phyloP scores from a whole-genome alignment of 2,329 filamentous ascomycete genomes.

The Calcarisporium arbuscula region DNA sequence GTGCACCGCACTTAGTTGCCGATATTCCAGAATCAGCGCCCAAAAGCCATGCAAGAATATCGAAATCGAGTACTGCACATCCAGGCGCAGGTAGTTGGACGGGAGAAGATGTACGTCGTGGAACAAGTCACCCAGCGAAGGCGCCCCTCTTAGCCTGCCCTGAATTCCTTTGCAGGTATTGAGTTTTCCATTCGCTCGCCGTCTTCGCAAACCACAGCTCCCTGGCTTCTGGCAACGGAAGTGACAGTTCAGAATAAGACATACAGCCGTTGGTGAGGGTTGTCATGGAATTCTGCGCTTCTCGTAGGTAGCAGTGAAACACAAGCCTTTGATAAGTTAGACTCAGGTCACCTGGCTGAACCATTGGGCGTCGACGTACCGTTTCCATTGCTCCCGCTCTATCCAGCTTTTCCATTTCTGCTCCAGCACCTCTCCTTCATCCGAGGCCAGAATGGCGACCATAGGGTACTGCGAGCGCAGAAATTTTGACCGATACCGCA shows the following conservation, averaged over 20 bases:
- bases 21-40: conserved; percentile 60
- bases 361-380: conserved; percentile 26
- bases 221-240: conserved; percentile 57
- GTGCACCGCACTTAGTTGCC: conserved; percentile 49
- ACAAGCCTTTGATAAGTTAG: conserved; percentile 40
- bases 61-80: conserved; percentile 49
- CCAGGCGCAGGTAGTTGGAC: conserved; percentile 42
- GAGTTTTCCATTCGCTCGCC: conserved; percentile 57
- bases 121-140: conserved; percentile 49
- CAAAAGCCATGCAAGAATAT: conserved; percentile 62
- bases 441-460: conserved; percentile 44
- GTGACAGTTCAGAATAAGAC: conserved; percentile 61
- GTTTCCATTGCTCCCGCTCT: conserved; percentile 59
- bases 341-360: not conserved
- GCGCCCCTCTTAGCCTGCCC: conserved; percentile 35
- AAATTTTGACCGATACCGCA: conserved; percentile 52
- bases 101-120: conserved; percentile 48
- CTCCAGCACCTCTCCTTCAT: conserved; percentile 51
- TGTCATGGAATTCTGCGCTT: conserved; percentile 62
- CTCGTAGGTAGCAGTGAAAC: conserved; percentile 58
- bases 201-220: conserved; percentile 60
- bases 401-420: conserved; percentile 62
- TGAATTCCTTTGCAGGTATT: conserved; percentile 41
- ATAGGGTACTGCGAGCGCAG: conserved; percentile 46
- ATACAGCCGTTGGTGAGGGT: conserved; percentile 58